Base-by-base conservation (phyloP, 176 grass and related monocot species). In the Aegilops longissima region DNA sequence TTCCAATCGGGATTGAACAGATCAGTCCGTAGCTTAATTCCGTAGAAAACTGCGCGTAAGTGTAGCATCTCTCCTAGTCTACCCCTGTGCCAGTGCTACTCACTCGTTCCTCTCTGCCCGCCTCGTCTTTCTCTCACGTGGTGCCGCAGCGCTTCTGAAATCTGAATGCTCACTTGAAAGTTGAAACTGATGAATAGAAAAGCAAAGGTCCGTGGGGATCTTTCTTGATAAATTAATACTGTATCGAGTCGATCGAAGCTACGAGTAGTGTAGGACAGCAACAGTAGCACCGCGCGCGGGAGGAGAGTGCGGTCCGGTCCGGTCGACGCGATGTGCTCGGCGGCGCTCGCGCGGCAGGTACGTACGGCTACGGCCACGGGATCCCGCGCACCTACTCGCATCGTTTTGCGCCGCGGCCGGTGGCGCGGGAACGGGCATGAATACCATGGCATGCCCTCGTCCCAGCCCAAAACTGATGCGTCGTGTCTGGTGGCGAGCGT, bases 371-470 rank as follows among this genome's bases (percentile, higher is more conserved):
- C 5, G 21, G 72, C 24, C 72, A 75, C 42, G 42, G 72, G 42
- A 49, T 5, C 44, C 25, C 42, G 7, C 44, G 45, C 64, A 52
- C 85, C 77, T 27, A 29, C 70, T 13, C 62, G 86, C 75, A 39
- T 79, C 87, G 21, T 79, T 52, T 84, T 54, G 81, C 75, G 63
- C 35, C 47, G 73, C 36, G 86, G 72, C 61, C 24, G 61, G 71
- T n/a, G 69, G 61, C 9, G 59, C 20, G 58, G 20, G 12, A 44
- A 27, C 40, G 61, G 79, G 31, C 42, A 71, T 30, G 78, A 61
- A 61, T 23, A 24, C 54, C 70, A 64, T 33, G 36, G 10, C 45
- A 27, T 17, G 66, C 9, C 33, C 11, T 2, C 18, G 59, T 68
- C 71, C 42, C n/a, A 44, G 44, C 25, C 63, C 11, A 25, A 12